Evolutionary conservation across 176 grass and related monocot genomes (phyloP), one percentile per base, ranked within the genome.

Genomic region (Cocos nucifera): DNA sequence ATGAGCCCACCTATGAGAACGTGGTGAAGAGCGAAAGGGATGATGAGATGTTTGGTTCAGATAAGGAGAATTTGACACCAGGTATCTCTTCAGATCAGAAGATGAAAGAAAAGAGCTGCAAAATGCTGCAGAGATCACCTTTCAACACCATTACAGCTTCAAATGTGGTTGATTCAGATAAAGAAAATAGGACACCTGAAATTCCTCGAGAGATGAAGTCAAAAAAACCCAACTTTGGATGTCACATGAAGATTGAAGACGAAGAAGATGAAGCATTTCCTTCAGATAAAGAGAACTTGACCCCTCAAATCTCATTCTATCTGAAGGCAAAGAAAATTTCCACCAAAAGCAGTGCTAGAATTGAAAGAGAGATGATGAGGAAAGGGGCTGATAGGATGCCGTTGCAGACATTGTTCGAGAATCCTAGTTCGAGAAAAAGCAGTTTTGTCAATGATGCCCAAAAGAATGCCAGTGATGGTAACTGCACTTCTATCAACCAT

Each of bases 271-370:
- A 44, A 12, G 35, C 64, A 67, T 83, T 83, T 79, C 67, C 30
- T 66, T 85, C 84, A 23, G 79, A 88, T 65, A 98, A 98, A 70
- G 93, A 98, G 79, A 98, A 97, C 74, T 68, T 76, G 73, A 83
- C 92, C 5, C 78, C 92, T 73, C 17, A 78, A 91, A 82, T n/a
- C n/a, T n/a, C n/a, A n/a, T n/a, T n/a, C n/a, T n/a, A n/a, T n/a
- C n/a, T n/a, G n/a, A n/a, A n/a, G 68, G 39, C 50, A 8, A 85
- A 82, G 51, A 61, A 72, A 39, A 22, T 39, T 67, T 30, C 75
- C 63, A 74, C 75, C 59, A 58, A 49, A 76, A 82, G 71, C 69
- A 17, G 29, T 30, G 48, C 29, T 24, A 63, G 18, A 19, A 70
- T 79, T 28, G 75, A 86, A 77, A 86, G 76, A 68, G 79, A 56